Evolutionary conservation across 352 stramenopile genomes (phyloP).

Genomic region (Globisporangium cylindrosporum): DNA sequence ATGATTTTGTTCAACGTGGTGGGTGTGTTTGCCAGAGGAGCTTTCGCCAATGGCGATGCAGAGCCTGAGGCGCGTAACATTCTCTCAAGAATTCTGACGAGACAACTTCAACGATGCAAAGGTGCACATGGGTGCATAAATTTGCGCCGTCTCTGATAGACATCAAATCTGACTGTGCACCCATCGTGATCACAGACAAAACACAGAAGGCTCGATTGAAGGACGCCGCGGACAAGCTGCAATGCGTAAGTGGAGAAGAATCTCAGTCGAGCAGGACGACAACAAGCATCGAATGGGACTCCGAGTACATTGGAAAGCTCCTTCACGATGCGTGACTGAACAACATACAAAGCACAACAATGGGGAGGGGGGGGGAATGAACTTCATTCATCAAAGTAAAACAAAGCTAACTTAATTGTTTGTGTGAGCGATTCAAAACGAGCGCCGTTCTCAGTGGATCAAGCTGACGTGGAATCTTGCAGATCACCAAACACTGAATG

Average conservation of each 20-base stretch:
- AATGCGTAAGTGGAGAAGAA: background rate
- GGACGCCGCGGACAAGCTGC: background rate
- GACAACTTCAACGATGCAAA: conserved; percentile 11
- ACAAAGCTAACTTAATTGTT: conserved; percentile 42
- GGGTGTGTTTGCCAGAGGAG: background rate
- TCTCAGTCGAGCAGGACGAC: background rate
- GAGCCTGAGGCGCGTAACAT: background rate
- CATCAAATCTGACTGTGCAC: background rate
- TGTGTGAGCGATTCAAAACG: conserved; percentile 7
- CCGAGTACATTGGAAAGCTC: conserved; percentile 1
- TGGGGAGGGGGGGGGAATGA: conserved; percentile 9
- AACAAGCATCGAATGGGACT: conserved; percentile 5
- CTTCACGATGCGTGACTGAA: background rate
- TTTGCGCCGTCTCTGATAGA: background rate
- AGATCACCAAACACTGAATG: background rate
- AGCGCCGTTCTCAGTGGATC: background rate
- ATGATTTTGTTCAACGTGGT: background rate
- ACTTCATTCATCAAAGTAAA: conserved; percentile 40
- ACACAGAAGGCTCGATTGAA: conserved; percentile 1
- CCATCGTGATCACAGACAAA: background rate
- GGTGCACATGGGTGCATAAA: conserved; percentile 1
- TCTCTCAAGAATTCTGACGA: background rate
- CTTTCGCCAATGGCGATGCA: background rate
- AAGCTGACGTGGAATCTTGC: background rate
- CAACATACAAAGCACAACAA: background rate